Base-by-base conservation (phyloP, 495 filamentous ascomycete genomes). In the Cladorrhinum samala region DNA sequence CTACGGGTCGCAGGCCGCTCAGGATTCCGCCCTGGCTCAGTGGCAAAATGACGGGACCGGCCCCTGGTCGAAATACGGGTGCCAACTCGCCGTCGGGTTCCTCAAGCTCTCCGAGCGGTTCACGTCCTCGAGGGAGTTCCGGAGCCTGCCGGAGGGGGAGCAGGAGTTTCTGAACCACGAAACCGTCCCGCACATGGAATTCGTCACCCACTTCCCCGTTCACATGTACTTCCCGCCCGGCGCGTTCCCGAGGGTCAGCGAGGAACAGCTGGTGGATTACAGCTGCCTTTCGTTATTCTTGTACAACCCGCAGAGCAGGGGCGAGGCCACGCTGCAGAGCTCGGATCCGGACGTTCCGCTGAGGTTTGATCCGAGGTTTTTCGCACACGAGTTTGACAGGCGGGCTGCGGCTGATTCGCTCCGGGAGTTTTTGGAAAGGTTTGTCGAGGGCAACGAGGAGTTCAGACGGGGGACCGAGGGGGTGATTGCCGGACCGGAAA, bases 331-430 rank as follows among this genome's bases (percentile, higher is more conserved):
- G 0, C 70, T 88, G 20, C 69, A 76, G 23, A 83, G 81, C 1
- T 62, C 76, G 0, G 66, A 87, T 62, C 80, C 81, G 0, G 50
- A 62, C 2, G 78, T 69, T 7, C 72, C 77, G n/a, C 74, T 83
- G 0, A 50, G 70, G 0, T 82, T 85, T 56, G 74, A 86, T 58
- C 80, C 82, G 0, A 70, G 69, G 20, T 82, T 80, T 60, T 66
- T 87, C 2, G 61, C 65, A 1, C 73, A 81, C 42, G 72, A 77
- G 5, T 86, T 74, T 48, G 84, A 87, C 56, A 72, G 72, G 3
- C 75, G 76, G 1, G 71, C 74, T 0, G 74, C 76, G 11, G 63
- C 84, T 33, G 78, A 84, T 57, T 69, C 76, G 2, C 69, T 80
- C 30, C 71, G 77, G 2, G 67, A 78, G 7, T 33, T 33, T 33